A percentile compares a stretch with the other conserved stretches of the same genome.
Evolutionary conservation across 2,329 filamentous ascomycete genomes (phyloP).

Genomic region (Colletotrichum orchidophilum): DNA sequence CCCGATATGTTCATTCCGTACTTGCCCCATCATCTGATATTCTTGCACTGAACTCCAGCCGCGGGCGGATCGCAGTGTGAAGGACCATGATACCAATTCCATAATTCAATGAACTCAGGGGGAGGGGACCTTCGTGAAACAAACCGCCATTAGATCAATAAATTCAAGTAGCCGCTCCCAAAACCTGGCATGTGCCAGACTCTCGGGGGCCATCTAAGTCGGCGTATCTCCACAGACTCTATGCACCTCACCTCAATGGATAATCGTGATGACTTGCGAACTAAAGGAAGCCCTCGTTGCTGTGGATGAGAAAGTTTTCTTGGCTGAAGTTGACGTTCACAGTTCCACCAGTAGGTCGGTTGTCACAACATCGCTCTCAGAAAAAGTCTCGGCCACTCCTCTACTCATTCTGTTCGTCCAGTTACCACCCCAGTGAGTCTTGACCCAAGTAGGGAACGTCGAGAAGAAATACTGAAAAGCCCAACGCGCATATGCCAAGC

Average conservation of each 20-base stretch:
- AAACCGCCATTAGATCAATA: not conserved
- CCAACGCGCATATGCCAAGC: not conserved
- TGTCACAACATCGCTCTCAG: not conserved
- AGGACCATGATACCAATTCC: not conserved
- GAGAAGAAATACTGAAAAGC: not conserved
- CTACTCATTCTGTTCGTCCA: not conserved
- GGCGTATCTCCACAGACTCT: not conserved
- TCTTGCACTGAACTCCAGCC: not conserved
- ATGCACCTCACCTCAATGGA: not conserved
- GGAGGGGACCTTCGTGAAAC: not conserved
- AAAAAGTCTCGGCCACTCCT: constrained; percentile 1
- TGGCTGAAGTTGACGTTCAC: not conserved
- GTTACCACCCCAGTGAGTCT: not conserved
- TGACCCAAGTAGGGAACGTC: not conserved
- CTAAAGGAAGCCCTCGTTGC: not conserved
- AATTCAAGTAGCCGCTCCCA: not conserved
- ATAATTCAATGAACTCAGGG: not conserved
- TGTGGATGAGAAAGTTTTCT: not conserved
- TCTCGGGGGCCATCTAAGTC: not conserved
- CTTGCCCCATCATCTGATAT: constrained; percentile 11
- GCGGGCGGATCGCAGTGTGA: not conserved
- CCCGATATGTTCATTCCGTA: not conserved
- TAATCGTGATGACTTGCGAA: not conserved
- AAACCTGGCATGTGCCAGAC: not conserved
- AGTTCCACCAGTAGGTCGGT: not conserved